These are phyloP conservation scores for Ascochyta pisi DNA, from an alignment of 2,329 filamentous ascomycete species.

Conservation along the genomic window DNA sequence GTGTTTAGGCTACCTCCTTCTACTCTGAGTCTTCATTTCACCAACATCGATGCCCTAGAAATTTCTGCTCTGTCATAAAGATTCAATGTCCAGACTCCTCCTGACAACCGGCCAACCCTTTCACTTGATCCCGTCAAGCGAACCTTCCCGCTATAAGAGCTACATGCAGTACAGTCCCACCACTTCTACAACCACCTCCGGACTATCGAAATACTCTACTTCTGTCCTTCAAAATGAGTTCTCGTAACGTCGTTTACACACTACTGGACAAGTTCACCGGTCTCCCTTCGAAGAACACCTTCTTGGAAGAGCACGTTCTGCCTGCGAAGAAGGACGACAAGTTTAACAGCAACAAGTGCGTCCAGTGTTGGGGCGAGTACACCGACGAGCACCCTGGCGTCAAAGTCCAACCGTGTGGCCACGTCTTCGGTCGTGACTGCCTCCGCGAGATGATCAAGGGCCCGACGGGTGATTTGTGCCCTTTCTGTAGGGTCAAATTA, in stretches of 20 bases:
- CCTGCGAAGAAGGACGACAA: slow-evolving; percentile 19
- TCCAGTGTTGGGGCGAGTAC: slow-evolving; percentile 23
- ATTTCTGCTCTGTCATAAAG: too few species aligned
- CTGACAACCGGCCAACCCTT: too few species aligned
- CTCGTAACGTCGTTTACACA: not conserved
- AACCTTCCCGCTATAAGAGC: too few species aligned
- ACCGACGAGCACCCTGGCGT: slow-evolving; percentile 17
- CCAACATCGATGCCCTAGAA: too few species aligned
- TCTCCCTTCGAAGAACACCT: slow-evolving; percentile 7
- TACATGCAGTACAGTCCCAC: too few species aligned
- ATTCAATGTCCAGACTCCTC: too few species aligned
- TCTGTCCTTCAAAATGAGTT: not conserved
- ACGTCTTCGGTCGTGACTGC: slow-evolving; percentile 24
- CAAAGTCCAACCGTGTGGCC: slow-evolving; percentile 22
- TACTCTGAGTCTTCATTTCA: too few species aligned
- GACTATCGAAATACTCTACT: too few species aligned
- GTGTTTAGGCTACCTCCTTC: too few species aligned
- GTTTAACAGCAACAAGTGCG: slow-evolving; percentile 23
- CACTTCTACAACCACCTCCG: too few species aligned
- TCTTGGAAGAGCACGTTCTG: slow-evolving; percentile 14
- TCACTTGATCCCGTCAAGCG: too few species aligned
- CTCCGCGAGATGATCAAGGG: slow-evolving; percentile 5
- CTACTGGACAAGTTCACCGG: slow-evolving; percentile 6
- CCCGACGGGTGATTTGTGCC: slow-evolving; percentile 16
- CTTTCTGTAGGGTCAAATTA: slow-evolving; percentile 15